phyloP scores from a whole-genome alignment of 116 monocot species.

The Posidonia oceanica region DNA sequence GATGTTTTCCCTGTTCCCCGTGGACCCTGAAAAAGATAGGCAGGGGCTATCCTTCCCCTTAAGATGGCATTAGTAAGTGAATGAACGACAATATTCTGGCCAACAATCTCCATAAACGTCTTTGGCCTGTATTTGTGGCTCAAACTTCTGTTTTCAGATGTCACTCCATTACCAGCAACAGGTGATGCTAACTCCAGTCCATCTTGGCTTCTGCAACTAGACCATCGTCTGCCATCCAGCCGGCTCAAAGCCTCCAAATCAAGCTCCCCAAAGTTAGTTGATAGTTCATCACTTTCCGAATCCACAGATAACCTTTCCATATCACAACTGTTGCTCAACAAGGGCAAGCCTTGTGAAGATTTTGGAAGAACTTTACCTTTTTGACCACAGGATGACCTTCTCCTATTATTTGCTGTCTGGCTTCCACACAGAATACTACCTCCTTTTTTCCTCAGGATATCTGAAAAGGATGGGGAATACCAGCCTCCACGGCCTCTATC shows the following conservation, averaged over 20 bases:
- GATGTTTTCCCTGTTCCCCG: conserved; percentile 74
- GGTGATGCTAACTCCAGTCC: conserved; percentile 22
- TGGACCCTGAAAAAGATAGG: conserved; percentile 69
- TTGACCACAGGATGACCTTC: conserved; percentile 18
- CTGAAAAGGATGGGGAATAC: conserved; percentile 78
- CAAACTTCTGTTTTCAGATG: conserved; percentile 38
- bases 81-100: conserved; percentile 55
- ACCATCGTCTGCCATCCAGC: conserved; percentile 89
- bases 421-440: conserved; percentile 53
- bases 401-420: conserved; percentile 31
- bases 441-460: conserved; percentile 52
- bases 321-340: conserved; percentile 48
- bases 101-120: conserved; percentile 55
- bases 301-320: conserved; percentile 26
- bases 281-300: conserved; percentile 57
- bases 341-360: conserved; percentile 39
- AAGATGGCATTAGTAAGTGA: conserved; percentile 44
- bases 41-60: conserved; percentile 44
- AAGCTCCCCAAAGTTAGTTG: conserved; percentile 73
- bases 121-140: conserved; percentile 54
- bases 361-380: conserved; percentile 31
- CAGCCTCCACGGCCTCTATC: conserved; percentile 32
- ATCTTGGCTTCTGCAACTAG: conserved; percentile 82
- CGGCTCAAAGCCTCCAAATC: conserved; percentile 81
- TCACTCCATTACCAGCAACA: conserved; percentile 14